A percentile compares a stretch with the other conserved stretches of the same genome.
Conservation (phyloP, 2,329 filamentous ascomycete species). For the Aspergillus piperis region DNA sequence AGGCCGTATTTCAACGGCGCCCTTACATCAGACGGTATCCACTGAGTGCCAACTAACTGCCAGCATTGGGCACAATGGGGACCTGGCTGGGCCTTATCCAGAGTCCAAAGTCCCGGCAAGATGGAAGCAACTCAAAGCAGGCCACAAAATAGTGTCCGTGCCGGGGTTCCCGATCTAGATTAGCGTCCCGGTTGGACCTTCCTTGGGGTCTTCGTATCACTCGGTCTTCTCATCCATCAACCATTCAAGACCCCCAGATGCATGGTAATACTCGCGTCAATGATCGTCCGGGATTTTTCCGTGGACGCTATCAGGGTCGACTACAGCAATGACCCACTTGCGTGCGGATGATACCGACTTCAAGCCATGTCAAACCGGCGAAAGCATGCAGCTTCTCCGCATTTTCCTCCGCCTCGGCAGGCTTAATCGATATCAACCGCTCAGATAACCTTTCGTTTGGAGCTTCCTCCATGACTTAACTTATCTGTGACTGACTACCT, state of each 20-base stretch:
- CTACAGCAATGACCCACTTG: not conserved
- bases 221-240: not conserved
- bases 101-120: not conserved
- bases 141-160: not conserved
- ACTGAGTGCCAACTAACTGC: not conserved
- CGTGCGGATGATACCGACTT: constrained; percentile 1
- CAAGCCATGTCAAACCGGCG: not conserved
- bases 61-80: not conserved
- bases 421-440: not conserved
- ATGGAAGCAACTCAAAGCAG: not conserved
- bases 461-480: constrained; percentile 20
- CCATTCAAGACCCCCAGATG: not conserved
- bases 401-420: constrained; percentile 7
- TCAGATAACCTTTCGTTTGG: constrained; percentile 19
- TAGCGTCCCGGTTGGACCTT: constrained; percentile 19
- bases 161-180: constrained; percentile 1
- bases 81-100: not conserved
- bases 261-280: not conserved
- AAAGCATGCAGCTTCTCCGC: constrained; percentile 11
- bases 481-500: not conserved
- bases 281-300: not conserved
- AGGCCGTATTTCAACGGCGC: constrained; percentile 6
- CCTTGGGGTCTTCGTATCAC: not conserved
- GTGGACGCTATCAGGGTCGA: not conserved
- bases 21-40: not conserved